These are phyloP conservation scores for Coemansia reversa DNA, from an alignment of 192 early-diverging fungal genomes.

Conservation along the genomic window DNA sequence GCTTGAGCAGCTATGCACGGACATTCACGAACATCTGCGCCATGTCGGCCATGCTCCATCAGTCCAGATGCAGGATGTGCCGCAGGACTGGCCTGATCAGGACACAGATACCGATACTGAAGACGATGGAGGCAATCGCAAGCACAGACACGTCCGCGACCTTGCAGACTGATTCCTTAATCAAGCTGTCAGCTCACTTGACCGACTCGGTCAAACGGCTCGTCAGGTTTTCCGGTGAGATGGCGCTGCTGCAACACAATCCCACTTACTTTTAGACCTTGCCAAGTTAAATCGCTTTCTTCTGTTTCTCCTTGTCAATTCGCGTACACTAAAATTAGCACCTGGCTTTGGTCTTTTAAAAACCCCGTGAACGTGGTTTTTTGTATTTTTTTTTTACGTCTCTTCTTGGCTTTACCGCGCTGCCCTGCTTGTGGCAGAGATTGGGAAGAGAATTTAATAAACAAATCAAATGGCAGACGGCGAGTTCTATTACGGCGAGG, in stretches of 20 bases:
- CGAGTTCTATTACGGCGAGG: slow-evolving; percentile 48
- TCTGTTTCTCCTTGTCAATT: slow-evolving; percentile 4
- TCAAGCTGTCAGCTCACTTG: neutral
- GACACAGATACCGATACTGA: slow-evolving; percentile 7
- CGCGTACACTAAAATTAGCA: slow-evolving; percentile 1
- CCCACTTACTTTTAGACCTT: neutral
- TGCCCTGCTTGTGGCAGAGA: neutral
- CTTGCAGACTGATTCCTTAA: neutral
- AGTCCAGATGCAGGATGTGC: slow-evolving; percentile 82
- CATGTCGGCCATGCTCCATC: slow-evolving; percentile 65
- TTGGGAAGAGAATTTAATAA: neutral
- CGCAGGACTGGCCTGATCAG: slow-evolving; percentile 48
- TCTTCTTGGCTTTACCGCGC: neutral
- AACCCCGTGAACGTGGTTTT: neutral
- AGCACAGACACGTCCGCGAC: neutral
- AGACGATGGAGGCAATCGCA: neutral
- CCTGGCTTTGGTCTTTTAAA: neutral
- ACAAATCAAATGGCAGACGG: slow-evolving; percentile 29
- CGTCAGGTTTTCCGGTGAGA: neutral
- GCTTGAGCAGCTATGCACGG: slow-evolving; percentile 68
- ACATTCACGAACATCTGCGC: slow-evolving; percentile 63
- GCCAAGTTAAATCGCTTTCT: neutral
- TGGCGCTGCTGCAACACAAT: neutral
- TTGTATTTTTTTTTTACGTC: neutral
- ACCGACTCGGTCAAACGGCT: neutral